Conservation (phyloP, 1,139 yeast species). For the Debaryomycetaceae sp. region DNA sequence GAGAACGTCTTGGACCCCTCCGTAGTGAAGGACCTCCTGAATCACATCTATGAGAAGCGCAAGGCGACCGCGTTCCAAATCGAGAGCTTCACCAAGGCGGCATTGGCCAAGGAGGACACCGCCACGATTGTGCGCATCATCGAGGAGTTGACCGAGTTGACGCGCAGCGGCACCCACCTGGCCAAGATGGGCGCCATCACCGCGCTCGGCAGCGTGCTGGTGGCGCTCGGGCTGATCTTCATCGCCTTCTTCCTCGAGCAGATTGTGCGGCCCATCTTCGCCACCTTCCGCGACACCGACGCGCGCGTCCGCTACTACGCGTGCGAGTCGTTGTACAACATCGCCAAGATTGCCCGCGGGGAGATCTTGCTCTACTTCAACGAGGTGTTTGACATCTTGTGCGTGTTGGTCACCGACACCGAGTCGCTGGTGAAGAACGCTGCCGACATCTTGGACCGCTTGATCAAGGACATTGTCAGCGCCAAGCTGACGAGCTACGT, state of each 20-base stretch:
- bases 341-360: slow-evolving; percentile 95
- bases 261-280: slow-evolving; percentile 87
- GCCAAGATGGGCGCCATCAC: slow-evolving; percentile 51
- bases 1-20: slow-evolving; percentile 57
- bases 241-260: slow-evolving; percentile 68
- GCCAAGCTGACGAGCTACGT: slow-evolving; percentile 91
- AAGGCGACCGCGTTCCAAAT: slow-evolving; percentile 91
- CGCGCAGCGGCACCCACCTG: slow-evolving; percentile 38
- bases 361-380: slow-evolving; percentile 88
- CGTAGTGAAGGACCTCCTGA: slow-evolving; percentile 78
- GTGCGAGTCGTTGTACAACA: slow-evolving; percentile 92
- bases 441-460: slow-evolving; percentile 86
- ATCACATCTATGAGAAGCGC: slow-evolving; percentile 88
- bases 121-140: slow-evolving; percentile 57
- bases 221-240: slow-evolving; percentile 46
- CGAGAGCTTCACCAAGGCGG: slow-evolving; percentile 73
- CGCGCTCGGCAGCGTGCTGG: slow-evolving; percentile 47
- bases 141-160: slow-evolving; percentile 39
- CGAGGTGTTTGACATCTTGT: slow-evolving; percentile 89
- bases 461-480: slow-evolving; percentile 91
- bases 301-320: slow-evolving; percentile 96
- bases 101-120: slow-evolving; percentile 62
- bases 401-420: slow-evolving; percentile 85
- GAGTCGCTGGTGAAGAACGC: slow-evolving; percentile 94
- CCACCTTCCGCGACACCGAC: slow-evolving; percentile 95